phyloP scores from a whole-genome alignment of 2,329 filamentous ascomycete genomes.

The Cylindrodendrum hubeiense region DNA sequence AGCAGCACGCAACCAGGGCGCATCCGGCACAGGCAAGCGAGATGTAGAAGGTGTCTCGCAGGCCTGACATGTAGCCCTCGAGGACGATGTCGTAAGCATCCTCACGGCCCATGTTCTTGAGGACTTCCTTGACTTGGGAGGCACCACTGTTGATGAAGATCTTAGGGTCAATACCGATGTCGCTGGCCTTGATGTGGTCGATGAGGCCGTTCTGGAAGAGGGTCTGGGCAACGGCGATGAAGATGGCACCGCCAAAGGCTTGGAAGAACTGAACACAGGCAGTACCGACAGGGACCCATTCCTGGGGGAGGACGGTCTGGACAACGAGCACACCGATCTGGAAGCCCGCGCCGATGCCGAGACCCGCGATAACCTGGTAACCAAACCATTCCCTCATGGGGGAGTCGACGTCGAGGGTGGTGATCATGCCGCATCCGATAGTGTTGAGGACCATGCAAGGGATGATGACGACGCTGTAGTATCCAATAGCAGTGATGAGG shows the following conservation, averaged over 20 bases:
- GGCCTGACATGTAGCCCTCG: constrained; percentile 61
- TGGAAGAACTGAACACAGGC: constrained; percentile 72
- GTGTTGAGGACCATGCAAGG: constrained; percentile 55
- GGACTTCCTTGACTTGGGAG: constrained; percentile 60
- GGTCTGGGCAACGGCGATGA: constrained; percentile 74
- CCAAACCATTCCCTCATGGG: constrained; percentile 66
- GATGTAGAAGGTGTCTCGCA: constrained; percentile 66
- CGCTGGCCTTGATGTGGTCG: constrained; percentile 59
- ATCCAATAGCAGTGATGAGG: constrained; percentile 57
- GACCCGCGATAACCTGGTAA: constrained; percentile 67
- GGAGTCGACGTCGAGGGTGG: constrained; percentile 63
- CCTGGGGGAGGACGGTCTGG: constrained; percentile 63
- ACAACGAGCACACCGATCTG: constrained; percentile 63
- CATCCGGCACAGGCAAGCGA: constrained; percentile 60
- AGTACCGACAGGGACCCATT: constrained; percentile 63
- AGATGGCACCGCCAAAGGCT: constrained; percentile 73
- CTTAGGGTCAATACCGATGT: constrained; percentile 59
- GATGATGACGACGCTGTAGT: constrained; percentile 56
- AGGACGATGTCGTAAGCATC: constrained; percentile 58
- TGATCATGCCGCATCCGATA: constrained; percentile 66
- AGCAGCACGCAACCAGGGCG: constrained; percentile 59
- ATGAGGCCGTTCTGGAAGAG: constrained; percentile 76
- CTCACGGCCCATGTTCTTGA: constrained; percentile 55
- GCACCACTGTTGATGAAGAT: constrained; percentile 67
- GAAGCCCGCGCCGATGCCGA: constrained; percentile 64